Base-by-base conservation (phyloP, 1,139 yeast genomes). In the Pichia cactophila region DNA sequence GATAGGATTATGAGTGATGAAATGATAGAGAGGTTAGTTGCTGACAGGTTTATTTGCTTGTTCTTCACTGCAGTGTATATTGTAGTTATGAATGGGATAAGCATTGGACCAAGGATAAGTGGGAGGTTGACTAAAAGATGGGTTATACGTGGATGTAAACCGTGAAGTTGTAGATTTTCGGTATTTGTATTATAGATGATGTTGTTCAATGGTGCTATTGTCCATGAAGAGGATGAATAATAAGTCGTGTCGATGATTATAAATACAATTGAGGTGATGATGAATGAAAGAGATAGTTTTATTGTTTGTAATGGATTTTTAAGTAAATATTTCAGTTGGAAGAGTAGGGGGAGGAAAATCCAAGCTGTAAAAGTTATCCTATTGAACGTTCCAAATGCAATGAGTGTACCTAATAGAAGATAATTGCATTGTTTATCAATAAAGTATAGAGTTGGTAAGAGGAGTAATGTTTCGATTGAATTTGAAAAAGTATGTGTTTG, bases 401-500 rank as follows among this genome's bases (percentile, higher is more conserved):
- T 60, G 1, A 85, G 49, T 0, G 68, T 51, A 0, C 95, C 96
- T 9, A 83, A 59, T 33, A 71, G 26, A 20, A 68, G 49, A 23
- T 61, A 36, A 36, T 58, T 59, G 38, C 43, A 38, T 23, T 36
- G 59, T 46, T 74, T 74, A 56, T 76, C 73, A 35, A 78, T 69
- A 16, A 79, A 57, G 66, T 75, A 75, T 11, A 89, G 65, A 10
- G 78, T 71, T 52, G 80, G 58, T 39, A 89, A 61, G 23, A 92
- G 69, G 35, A 89, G 55, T 23, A 81, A 69, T 0, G 97, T 87
- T 60, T 94, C 99, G 4, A 87, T 64, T 31, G 90, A 79, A 63
- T 94, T 94, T 36, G 96, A 86, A 61, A 94, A 87, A 2, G 95
- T 81, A 62, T 90, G 97, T 1, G 87, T 74, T 62, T 92, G 97